Percentiles rank a stretch among this genome's conserved stretches.
Conservation (phyloP, 2,329 filamentous ascomycete species). For the Calonectria honghensis region DNA sequence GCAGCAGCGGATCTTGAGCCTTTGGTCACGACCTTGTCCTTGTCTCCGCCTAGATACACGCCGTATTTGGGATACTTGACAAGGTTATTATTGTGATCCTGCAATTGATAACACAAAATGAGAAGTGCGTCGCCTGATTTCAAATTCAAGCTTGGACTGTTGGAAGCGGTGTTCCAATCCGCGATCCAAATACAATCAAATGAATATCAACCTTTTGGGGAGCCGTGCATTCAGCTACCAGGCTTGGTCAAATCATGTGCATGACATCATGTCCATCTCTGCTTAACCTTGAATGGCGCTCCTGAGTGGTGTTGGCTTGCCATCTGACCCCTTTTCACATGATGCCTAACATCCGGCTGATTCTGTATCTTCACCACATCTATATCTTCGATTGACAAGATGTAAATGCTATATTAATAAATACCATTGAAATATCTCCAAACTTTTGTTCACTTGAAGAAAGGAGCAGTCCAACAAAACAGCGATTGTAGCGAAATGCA, state of each 20-base stretch:
- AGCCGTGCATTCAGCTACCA: neutral
- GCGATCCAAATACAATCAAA: neutral
- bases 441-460: neutral
- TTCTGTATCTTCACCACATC: constrained; percentile 7
- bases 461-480: neutral
- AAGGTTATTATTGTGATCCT: neutral
- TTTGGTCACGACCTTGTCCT: neutral
- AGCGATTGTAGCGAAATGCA: neutral
- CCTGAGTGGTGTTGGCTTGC: neutral
- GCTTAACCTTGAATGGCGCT: neutral
- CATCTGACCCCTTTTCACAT: neutral
- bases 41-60: neutral
- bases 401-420: neutral
- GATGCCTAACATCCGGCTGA: constrained; percentile 8
- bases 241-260: neutral
- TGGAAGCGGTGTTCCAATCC: neutral
- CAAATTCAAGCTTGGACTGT: neutral
- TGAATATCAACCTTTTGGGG: neutral
- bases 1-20: neutral
- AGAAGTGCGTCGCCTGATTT: neutral
- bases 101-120: neutral
- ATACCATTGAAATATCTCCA: neutral
- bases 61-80: neutral
- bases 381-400: neutral
- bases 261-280: neutral